A percentile compares a stretch with the other conserved stretches of the same genome.
These are phyloP conservation scores for Chlorella sp. DNA, from an alignment of 139 green algal genomes.

Conservation along the genomic window DNA sequence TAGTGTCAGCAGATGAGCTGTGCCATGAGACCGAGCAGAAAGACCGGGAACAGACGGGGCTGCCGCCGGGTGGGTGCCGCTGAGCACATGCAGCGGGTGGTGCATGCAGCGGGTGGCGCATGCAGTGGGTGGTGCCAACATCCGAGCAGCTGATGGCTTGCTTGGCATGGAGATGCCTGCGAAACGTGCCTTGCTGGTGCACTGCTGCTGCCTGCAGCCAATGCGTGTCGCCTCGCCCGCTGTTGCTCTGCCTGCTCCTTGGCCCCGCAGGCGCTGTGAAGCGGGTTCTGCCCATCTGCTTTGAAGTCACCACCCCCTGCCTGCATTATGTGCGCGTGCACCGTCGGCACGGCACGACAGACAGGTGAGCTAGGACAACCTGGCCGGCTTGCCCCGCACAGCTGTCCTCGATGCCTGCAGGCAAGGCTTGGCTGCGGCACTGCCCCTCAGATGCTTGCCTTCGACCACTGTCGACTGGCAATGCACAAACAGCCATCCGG, in stretches of 20 bases:
- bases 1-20: conserved; percentile 57
- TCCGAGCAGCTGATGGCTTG: background rate
- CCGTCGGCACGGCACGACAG: conserved; percentile 44
- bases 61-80: conserved; percentile 15
- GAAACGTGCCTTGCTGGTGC: background rate
- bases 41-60: conserved; percentile 37
- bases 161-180: background rate
- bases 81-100: background rate
- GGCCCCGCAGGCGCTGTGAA: background rate
- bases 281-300: conserved; percentile 44
- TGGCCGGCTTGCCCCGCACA: too few species aligned
- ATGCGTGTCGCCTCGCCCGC: background rate
- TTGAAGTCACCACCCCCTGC: conserved; percentile 42
- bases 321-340: conserved; percentile 54
- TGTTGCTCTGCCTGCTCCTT: background rate
- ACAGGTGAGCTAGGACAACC: background rate
- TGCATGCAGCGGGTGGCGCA: too few species aligned
- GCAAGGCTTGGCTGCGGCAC: too few species aligned
- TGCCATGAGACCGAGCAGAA: conserved; percentile 53
- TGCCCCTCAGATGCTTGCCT: too few species aligned
- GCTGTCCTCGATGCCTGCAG: too few species aligned
- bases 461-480: too few species aligned
- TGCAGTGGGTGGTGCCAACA: too few species aligned
- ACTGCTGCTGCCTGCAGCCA: background rate
- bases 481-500: background rate